A percentile compares a stretch with the other conserved stretches of the same genome.
Conservation (phyloP, 306 rosid genomes). For the Lupinus albus region DNA sequence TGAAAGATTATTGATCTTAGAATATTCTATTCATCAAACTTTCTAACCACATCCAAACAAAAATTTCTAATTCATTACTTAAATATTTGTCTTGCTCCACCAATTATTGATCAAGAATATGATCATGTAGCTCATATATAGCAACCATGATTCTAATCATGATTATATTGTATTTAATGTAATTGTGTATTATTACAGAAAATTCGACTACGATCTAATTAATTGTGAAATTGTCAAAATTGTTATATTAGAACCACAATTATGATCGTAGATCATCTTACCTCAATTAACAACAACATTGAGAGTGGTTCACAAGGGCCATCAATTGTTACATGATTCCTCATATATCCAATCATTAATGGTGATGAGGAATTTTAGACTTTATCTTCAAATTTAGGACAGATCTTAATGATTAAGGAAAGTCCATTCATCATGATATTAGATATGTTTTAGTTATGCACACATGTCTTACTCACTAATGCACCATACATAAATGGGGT, state of each 20-base stretch:
- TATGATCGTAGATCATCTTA: too few species aligned
- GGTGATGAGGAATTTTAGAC: background rate
- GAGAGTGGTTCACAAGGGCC: slow-evolving; percentile 20
- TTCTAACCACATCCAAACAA: slow-evolving; percentile 36
- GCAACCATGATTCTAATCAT: too few species aligned
- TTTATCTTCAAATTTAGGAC: background rate
- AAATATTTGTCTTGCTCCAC: slow-evolving; percentile 25
- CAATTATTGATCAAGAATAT: slow-evolving; percentile 37
- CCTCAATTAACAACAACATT: too few species aligned
- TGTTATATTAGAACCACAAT: too few species aligned
- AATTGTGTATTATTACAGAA: too few species aligned
- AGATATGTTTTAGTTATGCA: slow-evolving; percentile 1
- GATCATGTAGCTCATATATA: background rate
- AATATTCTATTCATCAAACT: too few species aligned
- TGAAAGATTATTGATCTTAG: slow-evolving; percentile 10
- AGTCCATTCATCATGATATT: background rate
- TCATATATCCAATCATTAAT: slow-evolving; percentile 40
- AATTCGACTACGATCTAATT: too few species aligned
- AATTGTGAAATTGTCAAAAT: too few species aligned
- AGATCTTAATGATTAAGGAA: background rate
- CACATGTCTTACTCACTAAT: background rate
- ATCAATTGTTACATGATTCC: slow-evolving; percentile 37
- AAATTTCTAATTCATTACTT: slow-evolving; percentile 20
- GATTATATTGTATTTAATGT: too few species aligned
- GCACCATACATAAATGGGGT: too few species aligned